A percentile compares a stretch with the other conserved stretches of the same genome.
Evolutionary conservation across 2,329 filamentous ascomycete species (phyloP).

Genomic region (Lomentospora prolificans): DNA sequence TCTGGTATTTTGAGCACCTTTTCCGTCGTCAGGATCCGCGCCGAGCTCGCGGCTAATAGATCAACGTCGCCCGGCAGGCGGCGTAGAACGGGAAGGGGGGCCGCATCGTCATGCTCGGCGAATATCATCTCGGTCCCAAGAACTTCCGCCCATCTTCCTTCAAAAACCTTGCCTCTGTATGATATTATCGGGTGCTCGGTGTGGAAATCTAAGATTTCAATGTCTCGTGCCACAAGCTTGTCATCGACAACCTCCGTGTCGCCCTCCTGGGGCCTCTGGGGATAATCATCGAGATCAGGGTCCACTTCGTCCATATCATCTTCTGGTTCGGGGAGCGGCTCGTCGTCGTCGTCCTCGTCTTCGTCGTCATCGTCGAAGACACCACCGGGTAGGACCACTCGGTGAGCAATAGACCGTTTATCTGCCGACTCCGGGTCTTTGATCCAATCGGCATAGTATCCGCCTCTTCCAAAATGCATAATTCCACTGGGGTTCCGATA

Average conservation of each 20-base stretch:
- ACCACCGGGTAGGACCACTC: conserved; percentile 7
- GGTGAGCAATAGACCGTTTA: conserved; percentile 9
- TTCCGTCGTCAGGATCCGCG: conserved; percentile 59
- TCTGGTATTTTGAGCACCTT: conserved; percentile 40
- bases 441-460: conserved; percentile 19
- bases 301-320: conserved; percentile 15
- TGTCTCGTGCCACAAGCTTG: conserved; percentile 24
- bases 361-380: conserved; percentile 14
- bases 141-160: conserved; percentile 71
- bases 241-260: conserved; percentile 7
- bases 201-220: conserved; percentile 81
- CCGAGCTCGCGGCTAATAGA: conserved; percentile 59
- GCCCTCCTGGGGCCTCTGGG: conserved; percentile 1
- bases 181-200: conserved; percentile 66
- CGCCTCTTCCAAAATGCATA: conserved; percentile 11
- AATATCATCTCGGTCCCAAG: conserved; percentile 80
- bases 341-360: conserved; percentile 20
- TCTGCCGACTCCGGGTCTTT: conserved; percentile 11
- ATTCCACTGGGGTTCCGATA: conserved; percentile 10
- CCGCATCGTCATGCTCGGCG: conserved; percentile 31
- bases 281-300: not conserved
- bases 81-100: conserved; percentile 34
- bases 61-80: conserved; percentile 52
- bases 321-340: conserved; percentile 23
- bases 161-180: conserved; percentile 69